Base-by-base conservation (phyloP, 768 basidiomycete species). In the Brasilioporus rufonigricans region DNA sequence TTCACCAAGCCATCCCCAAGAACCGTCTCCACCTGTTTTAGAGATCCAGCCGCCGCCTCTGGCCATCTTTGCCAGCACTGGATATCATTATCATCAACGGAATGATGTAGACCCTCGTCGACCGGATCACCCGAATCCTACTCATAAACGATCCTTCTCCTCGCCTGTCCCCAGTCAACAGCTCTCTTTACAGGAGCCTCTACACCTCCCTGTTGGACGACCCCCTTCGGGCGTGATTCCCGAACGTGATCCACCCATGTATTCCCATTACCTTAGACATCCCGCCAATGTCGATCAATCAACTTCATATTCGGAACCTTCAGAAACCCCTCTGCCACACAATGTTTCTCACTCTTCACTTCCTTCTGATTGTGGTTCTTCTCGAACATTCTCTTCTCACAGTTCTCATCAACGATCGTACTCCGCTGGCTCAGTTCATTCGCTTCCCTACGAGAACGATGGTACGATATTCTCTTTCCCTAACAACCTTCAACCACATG, bases 11-110 rank as follows among this genome's bases (percentile, higher is more conserved):
- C 69, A 62, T 40, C 36, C 65, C 27, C 60, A 71, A 23, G 70
- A 72, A 19, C 52, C 55, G 5, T 60, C 71, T 14, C 59, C 71
- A 29, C 45, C 70, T n/a, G 56, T 65, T 18, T 67, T 76, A 68
- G 74, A 77, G 52, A 64, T 76, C 33, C 77, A 76, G 11, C 73
- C 68, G 29, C 75, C 77, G 2, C 73, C 76, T 35, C 58, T 75
- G 62, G 67, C 67, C 21, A 46, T 61, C 51, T 58, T 78, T 27
- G 55, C 64, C 21, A 61, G 56, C 24, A 46, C 71, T 21, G 64
- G 57, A 18, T 70, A 72, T 53, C 67, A 61, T 19, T 73, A 73
- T 38, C 66, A 72, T 36, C 60, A 57, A 11, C 64, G 57, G 13
- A 65, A 73, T 7, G 38, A n/a, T 29, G 50, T 50, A 4, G 61